Evolutionary conservation across 148 eudicot genomes (phyloP).

Genomic region (Vaccinium macrocarpon): DNA sequence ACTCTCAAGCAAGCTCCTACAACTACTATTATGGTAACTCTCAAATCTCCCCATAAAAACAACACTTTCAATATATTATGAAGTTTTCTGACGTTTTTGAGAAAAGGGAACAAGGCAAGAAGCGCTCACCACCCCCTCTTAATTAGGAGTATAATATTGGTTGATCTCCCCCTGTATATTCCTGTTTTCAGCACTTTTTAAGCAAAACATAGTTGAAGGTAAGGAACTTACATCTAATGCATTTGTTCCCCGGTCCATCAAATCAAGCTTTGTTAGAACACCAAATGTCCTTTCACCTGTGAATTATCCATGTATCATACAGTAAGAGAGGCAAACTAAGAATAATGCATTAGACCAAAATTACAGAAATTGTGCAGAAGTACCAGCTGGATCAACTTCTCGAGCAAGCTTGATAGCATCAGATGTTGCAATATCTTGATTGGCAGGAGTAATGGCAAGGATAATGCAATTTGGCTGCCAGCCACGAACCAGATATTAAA

Average conservation of each 20-base stretch:
- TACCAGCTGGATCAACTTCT: conserved; percentile 84
- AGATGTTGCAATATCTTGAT: conserved; percentile 90
- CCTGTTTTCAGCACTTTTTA: background rate
- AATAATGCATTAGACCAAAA: background rate
- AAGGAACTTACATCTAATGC: conserved; percentile 46
- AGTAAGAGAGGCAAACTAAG: background rate
- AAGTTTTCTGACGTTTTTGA: background rate
- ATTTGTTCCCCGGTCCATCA: conserved; percentile 76
- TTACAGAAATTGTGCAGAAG: background rate
- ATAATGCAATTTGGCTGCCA: conserved; percentile 78
- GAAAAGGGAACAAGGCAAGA: background rate
- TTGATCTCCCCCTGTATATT: background rate
- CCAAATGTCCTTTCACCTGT: conserved; percentile 69
- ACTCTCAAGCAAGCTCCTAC: background rate
- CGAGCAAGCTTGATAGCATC: conserved; percentile 86
- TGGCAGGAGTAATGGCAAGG: conserved; percentile 88
- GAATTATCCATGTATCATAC: conserved; percentile 5
- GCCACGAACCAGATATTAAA: conserved; percentile 4
- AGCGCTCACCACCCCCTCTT: background rate
- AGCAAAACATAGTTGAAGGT: background rate
- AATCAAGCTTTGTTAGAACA: conserved; percentile 68
- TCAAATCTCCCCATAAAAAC: background rate
- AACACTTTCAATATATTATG: background rate
- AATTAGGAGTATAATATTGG: background rate
- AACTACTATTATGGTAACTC: background rate